Evolutionary conservation across 1,284 basidiomycete genomes (phyloP), one percentile per base, ranked within the genome.

Genomic region (Malassezia equina): DNA sequence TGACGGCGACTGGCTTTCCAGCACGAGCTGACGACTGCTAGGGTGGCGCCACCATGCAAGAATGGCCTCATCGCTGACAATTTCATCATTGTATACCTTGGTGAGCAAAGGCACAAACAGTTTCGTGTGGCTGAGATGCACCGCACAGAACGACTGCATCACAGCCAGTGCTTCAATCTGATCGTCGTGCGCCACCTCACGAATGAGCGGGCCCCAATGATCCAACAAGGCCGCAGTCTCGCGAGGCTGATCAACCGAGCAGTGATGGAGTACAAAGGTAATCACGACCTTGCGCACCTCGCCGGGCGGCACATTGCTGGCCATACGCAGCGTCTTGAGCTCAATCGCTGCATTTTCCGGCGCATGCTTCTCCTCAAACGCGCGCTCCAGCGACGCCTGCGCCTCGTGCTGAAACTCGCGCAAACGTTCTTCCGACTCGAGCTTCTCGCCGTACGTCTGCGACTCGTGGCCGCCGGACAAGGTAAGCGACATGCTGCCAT

Each of bases 311-410:
- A 91, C 90, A 69, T 93, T 93, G 63, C 83, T 86, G 39, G 89
- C 88, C 90, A 93, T 93, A 43, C 90, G 84, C 50, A 93, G 80
- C 47, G 89, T 93, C 79, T 91, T 93, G 63, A 93, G 81, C 72
- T 93, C 89, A 64, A 93, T 88, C 0, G 87, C 81, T 0, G 89
- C 88, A 76, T 93, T 89, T 66, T 91, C 89, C 48, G 90, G 82
- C 4, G 85, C 86, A 77, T 93, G 90, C 1, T 81, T 83, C 75
- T 93, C 90, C n/a, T 83, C 79, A 73, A 90, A 90, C 21, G 90
- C 89, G 54, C 90, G 85, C 55, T 88, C 86, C 46, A 93, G 80
- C 15, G 88, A 90, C 60, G 84, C 84, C 15, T 75, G 78, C 45
- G 87, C 88, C 75, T 93, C 89, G 28, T 77, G 77, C 43, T 77